phyloP scores from a whole-genome alignment of 176 grass and related monocot genomes.

The Musa acuminata region DNA sequence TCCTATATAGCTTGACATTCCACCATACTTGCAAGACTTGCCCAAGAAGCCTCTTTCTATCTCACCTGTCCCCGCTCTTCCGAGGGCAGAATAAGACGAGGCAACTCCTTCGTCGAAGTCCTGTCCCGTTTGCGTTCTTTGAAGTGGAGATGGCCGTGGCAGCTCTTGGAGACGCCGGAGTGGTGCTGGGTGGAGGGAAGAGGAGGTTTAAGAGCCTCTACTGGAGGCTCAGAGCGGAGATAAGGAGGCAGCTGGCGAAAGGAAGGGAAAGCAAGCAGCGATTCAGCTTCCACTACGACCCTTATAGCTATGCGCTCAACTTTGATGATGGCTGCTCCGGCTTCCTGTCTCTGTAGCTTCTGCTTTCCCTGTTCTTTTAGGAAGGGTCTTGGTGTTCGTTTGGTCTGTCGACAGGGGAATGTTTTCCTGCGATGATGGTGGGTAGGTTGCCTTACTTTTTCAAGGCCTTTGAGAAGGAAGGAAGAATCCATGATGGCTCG shows the following conservation, averaged over 20 bases:
- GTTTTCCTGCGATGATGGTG: neutral
- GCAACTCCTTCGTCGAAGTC: neutral
- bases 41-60: neutral
- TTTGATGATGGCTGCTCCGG: slow-evolving; percentile 38
- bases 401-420: neutral
- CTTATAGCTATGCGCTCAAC: slow-evolving; percentile 50
- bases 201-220: slow-evolving; percentile 34
- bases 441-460: neutral
- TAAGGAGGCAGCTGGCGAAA: slow-evolving; percentile 21
- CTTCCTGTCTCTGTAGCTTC: slow-evolving; percentile 14
- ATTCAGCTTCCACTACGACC: slow-evolving; percentile 42
- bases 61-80: neutral
- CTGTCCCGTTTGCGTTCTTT: neutral
- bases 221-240: slow-evolving; percentile 35
- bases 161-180: slow-evolving; percentile 25
- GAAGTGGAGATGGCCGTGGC: slow-evolving; percentile 11
- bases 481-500: neutral
- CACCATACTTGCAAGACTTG: neutral
- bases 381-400: neutral
- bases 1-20: neutral
- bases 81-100: neutral
- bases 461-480: neutral
- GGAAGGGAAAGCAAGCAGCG: slow-evolving; percentile 29
- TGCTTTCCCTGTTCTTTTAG: neutral
- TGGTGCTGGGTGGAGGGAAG: slow-evolving; percentile 25